These are phyloP conservation scores for Trichoderma harzianum DNA, from an alignment of 2,329 filamentous ascomycete genomes.

Conservation along the genomic window DNA sequence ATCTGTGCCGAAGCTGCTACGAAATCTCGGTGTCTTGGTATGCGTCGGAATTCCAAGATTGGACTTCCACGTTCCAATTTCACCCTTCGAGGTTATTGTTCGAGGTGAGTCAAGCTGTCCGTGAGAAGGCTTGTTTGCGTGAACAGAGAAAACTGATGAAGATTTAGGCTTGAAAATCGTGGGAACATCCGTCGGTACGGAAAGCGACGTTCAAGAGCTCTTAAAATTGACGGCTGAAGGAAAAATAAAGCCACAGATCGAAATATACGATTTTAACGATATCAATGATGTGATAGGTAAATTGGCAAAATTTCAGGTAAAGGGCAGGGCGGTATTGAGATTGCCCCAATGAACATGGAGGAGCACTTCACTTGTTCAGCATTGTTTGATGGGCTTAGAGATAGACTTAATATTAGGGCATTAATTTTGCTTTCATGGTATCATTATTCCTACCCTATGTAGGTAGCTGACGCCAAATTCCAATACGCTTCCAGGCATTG, in stretches of 20 bases:
- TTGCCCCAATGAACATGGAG: not conserved
- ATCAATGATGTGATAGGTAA: not conserved
- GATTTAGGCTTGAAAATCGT: not conserved
- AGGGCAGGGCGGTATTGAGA: not conserved
- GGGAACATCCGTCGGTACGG: constrained; percentile 7
- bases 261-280: not conserved
- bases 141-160: not conserved
- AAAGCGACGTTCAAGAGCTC: constrained; percentile 9
- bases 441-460: not conserved
- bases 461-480: not conserved
- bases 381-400: not conserved
- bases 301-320: not conserved
- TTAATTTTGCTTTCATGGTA: not conserved
- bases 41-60: constrained; percentile 5
- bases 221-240: constrained; percentile 1
- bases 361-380: not conserved
- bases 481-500: not conserved
- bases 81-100: constrained; percentile 3
- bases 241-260: constrained; percentile 27
- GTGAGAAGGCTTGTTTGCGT: not conserved
- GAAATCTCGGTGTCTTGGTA: not conserved
- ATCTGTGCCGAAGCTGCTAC: not conserved
- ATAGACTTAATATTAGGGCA: not conserved
- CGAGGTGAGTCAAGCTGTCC: not conserved
- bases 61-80: not conserved